These are phyloP conservation scores for Sugiyamaella grinbergsii DNA, from an alignment of 1,139 yeast genomes.

Conservation along the genomic window DNA sequence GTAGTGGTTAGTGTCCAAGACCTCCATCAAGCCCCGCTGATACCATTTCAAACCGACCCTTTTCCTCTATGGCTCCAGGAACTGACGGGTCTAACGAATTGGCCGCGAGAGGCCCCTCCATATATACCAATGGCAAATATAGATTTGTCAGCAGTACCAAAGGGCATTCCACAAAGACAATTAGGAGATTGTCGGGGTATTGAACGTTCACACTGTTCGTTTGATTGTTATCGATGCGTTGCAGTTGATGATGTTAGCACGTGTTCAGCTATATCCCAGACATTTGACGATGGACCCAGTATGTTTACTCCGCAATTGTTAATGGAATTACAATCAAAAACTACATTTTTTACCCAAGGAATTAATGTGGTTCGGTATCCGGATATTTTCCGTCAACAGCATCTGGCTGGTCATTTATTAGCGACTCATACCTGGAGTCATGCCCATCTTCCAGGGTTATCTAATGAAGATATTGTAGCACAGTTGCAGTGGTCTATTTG, in stretches of 20 bases:
- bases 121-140: constrained; percentile 77
- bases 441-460: constrained; percentile 70
- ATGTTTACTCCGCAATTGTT: constrained; percentile 63
- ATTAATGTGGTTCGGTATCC: constrained; percentile 75
- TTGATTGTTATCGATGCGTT: constrained; percentile 80
- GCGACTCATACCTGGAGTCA: constrained; percentile 96
- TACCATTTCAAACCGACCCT: constrained; percentile 19
- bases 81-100: constrained; percentile 66
- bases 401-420: constrained; percentile 67
- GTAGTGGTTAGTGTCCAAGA: too few species aligned
- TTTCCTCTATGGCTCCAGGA: constrained; percentile 78
- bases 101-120: constrained; percentile 90
- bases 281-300: constrained; percentile 94
- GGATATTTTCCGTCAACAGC: constrained; percentile 60
- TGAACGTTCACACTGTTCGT: constrained; percentile 62
- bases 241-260: constrained; percentile 72
- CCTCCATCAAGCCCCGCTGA: constrained; percentile 5
- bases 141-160: constrained; percentile 54
- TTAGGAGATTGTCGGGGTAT: constrained; percentile 61
- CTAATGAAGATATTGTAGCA: constrained; percentile 82
- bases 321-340: constrained; percentile 51
- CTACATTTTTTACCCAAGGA: constrained; percentile 86
- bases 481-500: constrained; percentile 93
- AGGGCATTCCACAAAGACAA: constrained; percentile 49
- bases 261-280: constrained; percentile 71